phyloP scores from a whole-genome alignment of 495 filamentous ascomycete species.

The Halenospora varia region DNA sequence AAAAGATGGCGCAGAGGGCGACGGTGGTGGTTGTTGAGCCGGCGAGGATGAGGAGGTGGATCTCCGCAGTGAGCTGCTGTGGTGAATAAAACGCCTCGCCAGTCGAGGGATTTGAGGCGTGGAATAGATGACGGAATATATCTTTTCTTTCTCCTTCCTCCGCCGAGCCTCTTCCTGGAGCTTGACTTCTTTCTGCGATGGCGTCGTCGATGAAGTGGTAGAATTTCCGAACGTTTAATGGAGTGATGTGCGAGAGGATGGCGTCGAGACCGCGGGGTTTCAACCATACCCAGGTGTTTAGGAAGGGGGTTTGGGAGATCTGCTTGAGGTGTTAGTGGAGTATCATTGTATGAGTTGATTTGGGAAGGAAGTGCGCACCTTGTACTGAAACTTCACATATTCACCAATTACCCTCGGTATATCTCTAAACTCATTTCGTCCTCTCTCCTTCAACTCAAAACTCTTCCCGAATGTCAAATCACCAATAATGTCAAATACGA shows the following conservation, averaged over 20 bases:
- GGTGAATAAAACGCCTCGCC: not conserved
- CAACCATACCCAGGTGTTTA: not conserved
- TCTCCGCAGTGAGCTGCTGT: not conserved
- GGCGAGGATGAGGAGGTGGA: not conserved
- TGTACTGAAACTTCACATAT: not conserved
- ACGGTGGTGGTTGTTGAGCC: not conserved
- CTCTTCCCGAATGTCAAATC: not conserved
- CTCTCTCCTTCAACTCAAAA: not conserved
- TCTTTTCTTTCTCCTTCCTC: not conserved
- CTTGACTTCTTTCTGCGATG: not conserved
- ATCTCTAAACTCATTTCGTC: not conserved
- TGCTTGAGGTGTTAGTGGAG: too few relatives aligned
- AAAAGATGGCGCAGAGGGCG: not conserved
- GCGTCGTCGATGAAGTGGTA: not conserved
- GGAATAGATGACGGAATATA: not conserved
- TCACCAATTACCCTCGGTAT: not conserved
- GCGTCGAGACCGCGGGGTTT: not conserved
- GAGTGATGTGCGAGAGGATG: not conserved
- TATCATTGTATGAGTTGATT: too few relatives aligned
- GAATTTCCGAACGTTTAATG: not conserved
- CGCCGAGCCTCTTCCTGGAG: too few relatives aligned
- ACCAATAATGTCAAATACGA: not conserved
- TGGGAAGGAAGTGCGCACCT: too few relatives aligned
- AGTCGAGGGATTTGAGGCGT: not conserved
- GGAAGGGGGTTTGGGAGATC: not conserved